Base-by-base conservation (phyloP, 805 yeast species). In the Blastobotrys muscicola region DNA sequence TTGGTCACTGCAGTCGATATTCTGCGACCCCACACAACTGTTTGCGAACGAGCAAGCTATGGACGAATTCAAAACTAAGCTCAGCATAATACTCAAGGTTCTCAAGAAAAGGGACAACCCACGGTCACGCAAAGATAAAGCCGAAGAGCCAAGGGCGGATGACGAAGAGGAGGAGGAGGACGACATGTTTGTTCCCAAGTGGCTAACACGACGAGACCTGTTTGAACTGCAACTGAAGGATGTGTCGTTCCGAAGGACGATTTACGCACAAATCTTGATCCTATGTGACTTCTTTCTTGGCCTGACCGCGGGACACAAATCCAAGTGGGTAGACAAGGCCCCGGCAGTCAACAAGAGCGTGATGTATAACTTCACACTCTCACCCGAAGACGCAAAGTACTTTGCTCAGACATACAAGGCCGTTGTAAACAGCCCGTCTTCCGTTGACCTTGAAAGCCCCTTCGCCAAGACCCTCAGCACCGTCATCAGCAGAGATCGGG, bases 171-270 rank as follows among this genome's bases (percentile, higher is more conserved):
- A 34, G 16, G 46, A 45, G 26, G 46, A 45, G 13, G 46, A 39
- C 3, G 39, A 41, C 36, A 41, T 53, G 12, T 48, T 59, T 46
- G 48, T 48, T 3, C 65, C 67, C 30, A 63, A 61, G 43, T 62
- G 66, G 64, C 54, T 62, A n/a, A 62, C 68, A 2, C 47, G 55
- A 32, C 48, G 48, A 7, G 53, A 55, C 14, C 46, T 62, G 15
- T 61, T 64, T 42, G 58, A 56, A 11, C 47, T 64, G 6, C 61
- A 64, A 40, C 50, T 62, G 3, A 48, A 52, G 10, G 68, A 62
- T 34, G 32, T 50, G 8, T 14, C 52, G n/a, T 62, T 62, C 40
- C 45, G 66, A 10, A 44, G 55, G 8, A 50, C 64, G 1, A 39
- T 62, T 5, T 45, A 51, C 36, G 40, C 46, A 4, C 67, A 62